A percentile compares a stretch with the other conserved stretches of the same genome.
Conservation (phyloP, 768 basidiomycete species). For the Rhodotorula sphaerocarpa region DNA sequence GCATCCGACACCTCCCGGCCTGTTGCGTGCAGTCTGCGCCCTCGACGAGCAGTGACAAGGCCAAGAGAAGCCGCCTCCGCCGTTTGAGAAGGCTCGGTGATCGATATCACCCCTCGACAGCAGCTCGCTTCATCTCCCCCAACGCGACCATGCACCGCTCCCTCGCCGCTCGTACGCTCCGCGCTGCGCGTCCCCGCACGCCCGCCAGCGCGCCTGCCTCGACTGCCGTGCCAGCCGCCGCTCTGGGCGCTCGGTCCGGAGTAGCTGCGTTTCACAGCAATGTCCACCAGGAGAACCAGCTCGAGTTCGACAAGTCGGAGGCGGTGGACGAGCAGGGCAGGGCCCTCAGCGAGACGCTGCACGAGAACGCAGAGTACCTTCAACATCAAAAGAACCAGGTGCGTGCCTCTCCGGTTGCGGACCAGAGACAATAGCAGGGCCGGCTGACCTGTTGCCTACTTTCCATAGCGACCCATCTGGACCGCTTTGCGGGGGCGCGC, state of each 20-base stretch:
- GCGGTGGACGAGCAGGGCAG: slow-evolving; percentile 6
- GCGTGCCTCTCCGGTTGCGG: neutral
- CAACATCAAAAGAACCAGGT: slow-evolving; percentile 27
- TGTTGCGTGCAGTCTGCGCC: too few relatives aligned
- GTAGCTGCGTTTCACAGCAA: neutral
- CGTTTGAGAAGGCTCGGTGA: too few relatives aligned
- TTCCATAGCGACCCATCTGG: slow-evolving; percentile 28
- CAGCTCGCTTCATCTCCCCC: too few relatives aligned
- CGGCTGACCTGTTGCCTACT: neutral
- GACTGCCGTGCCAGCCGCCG: neutral
- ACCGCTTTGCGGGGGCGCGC: slow-evolving; percentile 22
- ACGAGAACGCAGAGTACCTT: slow-evolving; percentile 20
- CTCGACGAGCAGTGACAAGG: too few relatives aligned
- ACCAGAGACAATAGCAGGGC: neutral
- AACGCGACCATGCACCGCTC: too few relatives aligned
- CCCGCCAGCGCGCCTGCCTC: slow-evolving; percentile 3
- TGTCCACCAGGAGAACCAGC: slow-evolving; percentile 1
- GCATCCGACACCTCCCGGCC: too few relatives aligned
- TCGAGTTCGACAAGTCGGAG: neutral
- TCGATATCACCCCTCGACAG: too few relatives aligned
- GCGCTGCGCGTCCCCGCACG: neutral
- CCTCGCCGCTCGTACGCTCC: neutral
- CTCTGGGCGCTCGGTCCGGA: neutral
- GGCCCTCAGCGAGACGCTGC: slow-evolving; percentile 2
- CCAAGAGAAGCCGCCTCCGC: too few relatives aligned